These are phyloP conservation scores for Alternaria gaisen DNA, from an alignment of 2,329 filamentous ascomycete species.

Conservation along the genomic window DNA sequence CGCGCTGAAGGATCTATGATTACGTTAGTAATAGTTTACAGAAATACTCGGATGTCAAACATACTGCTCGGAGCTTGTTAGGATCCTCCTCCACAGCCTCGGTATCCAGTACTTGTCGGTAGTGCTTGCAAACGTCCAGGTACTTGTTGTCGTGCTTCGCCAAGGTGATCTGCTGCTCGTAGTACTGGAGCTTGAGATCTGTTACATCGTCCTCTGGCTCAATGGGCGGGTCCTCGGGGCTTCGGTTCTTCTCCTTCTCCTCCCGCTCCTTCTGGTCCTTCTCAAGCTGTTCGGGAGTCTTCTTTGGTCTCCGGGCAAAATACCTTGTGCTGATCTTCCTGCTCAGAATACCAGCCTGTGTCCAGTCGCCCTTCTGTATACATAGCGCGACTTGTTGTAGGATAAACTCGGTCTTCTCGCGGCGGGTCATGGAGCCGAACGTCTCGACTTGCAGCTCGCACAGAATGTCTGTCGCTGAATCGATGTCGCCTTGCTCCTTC, in stretches of 20 bases:
- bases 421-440: conserved; percentile 95
- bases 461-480: conserved; percentile 87
- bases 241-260: conserved; percentile 82
- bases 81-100: conserved; percentile 93
- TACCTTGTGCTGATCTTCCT: conserved; percentile 98
- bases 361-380: conserved; percentile 96
- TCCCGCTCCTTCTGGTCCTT: conserved; percentile 88
- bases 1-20: conserved; percentile 81
- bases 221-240: conserved; percentile 77
- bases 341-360: conserved; percentile 89
- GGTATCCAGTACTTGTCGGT: conserved; percentile 94
- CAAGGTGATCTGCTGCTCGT: conserved; percentile 94
- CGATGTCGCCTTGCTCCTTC: conserved; percentile 91
- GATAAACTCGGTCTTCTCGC: conserved; percentile 99
- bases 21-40: conserved; percentile 26
- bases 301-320: conserved; percentile 88
- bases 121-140: conserved; percentile 96
- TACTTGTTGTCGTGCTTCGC: conserved; percentile 98
- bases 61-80: conserved; percentile 82
- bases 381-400: conserved; percentile 92
- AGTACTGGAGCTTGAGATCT: conserved; percentile 93
- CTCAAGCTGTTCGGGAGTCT: conserved; percentile 85
- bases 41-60: conserved; percentile 40
- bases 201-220: conserved; percentile 89
- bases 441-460: conserved; percentile 99